A percentile compares a stretch with the other conserved stretches of the same genome.
Conservation (phyloP, 2,329 filamentous ascomycete species). For the Phialophora expanda region DNA sequence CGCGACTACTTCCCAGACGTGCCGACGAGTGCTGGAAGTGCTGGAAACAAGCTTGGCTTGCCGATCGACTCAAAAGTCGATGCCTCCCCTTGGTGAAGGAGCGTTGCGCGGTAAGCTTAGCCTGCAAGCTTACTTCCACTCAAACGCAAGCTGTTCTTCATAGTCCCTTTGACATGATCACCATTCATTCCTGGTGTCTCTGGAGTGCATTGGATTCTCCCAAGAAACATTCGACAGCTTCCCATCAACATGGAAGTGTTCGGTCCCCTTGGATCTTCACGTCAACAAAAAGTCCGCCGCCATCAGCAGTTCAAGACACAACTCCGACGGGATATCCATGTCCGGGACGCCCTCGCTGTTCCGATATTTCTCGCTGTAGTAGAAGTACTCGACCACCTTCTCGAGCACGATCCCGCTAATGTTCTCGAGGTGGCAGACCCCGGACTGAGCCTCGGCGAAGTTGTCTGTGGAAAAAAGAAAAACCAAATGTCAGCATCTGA, state of each 20-base stretch:
- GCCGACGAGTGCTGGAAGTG: neutral
- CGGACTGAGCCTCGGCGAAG: constrained; percentile 65
- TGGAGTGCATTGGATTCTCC: neutral
- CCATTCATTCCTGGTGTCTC: neutral
- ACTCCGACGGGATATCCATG: constrained; percentile 69
- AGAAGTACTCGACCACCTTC: constrained; percentile 73
- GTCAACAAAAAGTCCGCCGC: constrained; percentile 69
- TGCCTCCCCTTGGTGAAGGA: neutral
- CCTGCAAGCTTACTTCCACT: neutral
- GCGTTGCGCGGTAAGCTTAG: neutral
- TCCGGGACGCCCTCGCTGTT: constrained; percentile 66
- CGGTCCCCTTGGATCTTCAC: constrained; percentile 26
- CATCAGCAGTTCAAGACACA: constrained; percentile 69
- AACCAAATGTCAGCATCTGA: neutral
- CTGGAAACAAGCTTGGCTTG: neutral
- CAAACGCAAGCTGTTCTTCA: neutral
- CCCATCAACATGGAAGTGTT: neutral
- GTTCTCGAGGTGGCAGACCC: constrained; percentile 64
- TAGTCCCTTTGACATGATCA: neutral
- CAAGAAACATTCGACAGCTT: neutral
- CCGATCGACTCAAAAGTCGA: neutral
- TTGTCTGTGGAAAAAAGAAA: constrained; percentile 53
- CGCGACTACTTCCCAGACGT: no score
- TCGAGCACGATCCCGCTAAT: constrained; percentile 69
- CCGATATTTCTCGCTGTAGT: constrained; percentile 70